These are phyloP conservation scores for Adansonia rubrostipa DNA, from an alignment of 441 rosid species.

Conservation along the genomic window DNA sequence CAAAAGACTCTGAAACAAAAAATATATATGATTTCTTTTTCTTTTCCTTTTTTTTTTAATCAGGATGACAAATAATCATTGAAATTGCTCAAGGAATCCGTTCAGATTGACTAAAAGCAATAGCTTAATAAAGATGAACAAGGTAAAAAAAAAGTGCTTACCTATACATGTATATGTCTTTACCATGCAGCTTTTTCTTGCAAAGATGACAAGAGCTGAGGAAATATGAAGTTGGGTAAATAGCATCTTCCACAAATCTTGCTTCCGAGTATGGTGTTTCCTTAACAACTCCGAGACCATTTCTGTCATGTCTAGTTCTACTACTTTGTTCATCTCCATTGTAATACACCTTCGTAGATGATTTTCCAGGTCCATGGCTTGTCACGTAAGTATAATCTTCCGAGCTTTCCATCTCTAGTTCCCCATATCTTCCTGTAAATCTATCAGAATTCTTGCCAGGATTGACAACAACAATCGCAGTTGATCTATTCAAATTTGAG, in stretches of 20 bases:
- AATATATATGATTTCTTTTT: not conserved
- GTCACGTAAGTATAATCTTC: slow-evolving; percentile 60
- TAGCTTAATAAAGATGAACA: not conserved
- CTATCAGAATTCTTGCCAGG: slow-evolving; percentile 21
- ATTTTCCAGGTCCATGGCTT: slow-evolving; percentile 39
- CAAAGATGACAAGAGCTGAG: slow-evolving; percentile 58
- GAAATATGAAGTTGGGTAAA: slow-evolving; percentile 48
- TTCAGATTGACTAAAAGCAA: too few relatives aligned
- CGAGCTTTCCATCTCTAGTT: slow-evolving; percentile 34
- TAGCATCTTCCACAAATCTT: slow-evolving; percentile 25
- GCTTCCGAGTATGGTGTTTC: slow-evolving; percentile 4
- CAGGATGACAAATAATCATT: not conserved
- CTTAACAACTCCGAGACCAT: not conserved
- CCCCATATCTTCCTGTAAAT: slow-evolving; percentile 22
- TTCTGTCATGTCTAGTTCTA: not conserved
- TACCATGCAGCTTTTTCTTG: slow-evolving; percentile 54
- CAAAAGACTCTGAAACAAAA: not conserved
- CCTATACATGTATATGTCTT: slow-evolving; percentile 72
- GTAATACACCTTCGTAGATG: slow-evolving; percentile 44
- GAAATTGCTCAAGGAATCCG: not conserved
- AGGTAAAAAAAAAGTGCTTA: not conserved
- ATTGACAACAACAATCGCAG: slow-evolving; percentile 32
- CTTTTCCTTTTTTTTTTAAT: too few relatives aligned
- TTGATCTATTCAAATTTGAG: slow-evolving; percentile 30
- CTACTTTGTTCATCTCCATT: slow-evolving; percentile 30